Evolutionary conservation across 2,329 filamentous ascomycete species (phyloP), one percentile per base, ranked within the genome.

Genomic region (Claviceps lovelessii): DNA sequence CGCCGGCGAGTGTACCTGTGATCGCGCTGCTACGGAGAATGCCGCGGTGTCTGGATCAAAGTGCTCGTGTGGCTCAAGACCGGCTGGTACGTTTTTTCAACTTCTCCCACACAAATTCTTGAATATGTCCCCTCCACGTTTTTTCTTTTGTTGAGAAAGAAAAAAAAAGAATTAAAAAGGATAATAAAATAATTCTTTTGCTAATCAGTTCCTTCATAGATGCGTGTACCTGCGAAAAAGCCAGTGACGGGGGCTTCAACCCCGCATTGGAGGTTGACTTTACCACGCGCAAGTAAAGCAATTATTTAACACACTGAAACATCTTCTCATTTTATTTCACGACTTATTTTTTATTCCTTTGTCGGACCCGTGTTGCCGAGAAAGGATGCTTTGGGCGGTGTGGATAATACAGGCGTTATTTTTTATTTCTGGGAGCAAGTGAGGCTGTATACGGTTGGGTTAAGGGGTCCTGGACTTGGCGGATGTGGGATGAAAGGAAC

Each of bases 171-270:
- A 29, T 17, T 5, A 4, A 1, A 17, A 45, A 19, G 11, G 9
- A 33, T 11, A 74, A 41, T 29, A 11, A 2, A 1, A 17, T 42
- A 19, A 9, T 39, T n/a, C 23, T 15, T 17, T 37, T 54, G 42
- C 53, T 60, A 50, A 64, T 62, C 41, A 13, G 61, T 54, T 49
- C 31, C 35, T 31, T 54, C 54, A 4, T 54, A 84, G 82, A 74
- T 65, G 82, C 78, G 29, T 93, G 88, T 73, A 93, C 86, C n/a
- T 95, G 90, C 68, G 85, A 89, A 70, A 90, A 88, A 68, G 80
- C 80, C 19, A 68, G 78, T 51, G 77, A 79, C 60, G 78, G 81
- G 54, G 79, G 79, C 44, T 76, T 77, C 56, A 80, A 85, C 60
- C 77, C 81, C 49, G 67, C 69, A 33, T 76, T 85, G 61, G 90